These are phyloP conservation scores for Thielaviopsis musarum DNA, from an alignment of 2,329 filamentous ascomycete species.

Conservation along the genomic window DNA sequence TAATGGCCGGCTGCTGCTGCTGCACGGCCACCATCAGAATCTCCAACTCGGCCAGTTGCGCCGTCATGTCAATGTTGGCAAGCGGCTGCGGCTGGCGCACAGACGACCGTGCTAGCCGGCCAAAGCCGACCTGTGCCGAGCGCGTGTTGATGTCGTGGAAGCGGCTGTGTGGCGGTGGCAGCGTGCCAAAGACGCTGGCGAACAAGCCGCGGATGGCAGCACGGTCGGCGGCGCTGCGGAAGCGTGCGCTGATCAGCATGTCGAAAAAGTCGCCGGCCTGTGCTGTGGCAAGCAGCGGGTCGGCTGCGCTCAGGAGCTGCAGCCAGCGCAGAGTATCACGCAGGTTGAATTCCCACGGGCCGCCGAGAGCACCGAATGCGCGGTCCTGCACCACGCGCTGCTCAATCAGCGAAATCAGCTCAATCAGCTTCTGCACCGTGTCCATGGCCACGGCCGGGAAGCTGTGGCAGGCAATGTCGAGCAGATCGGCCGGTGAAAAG, in stretches of 20 bases:
- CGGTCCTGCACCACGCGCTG: slow-evolving; percentile 45
- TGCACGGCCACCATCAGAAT: slow-evolving; percentile 76
- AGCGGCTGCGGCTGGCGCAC: slow-evolving; percentile 34
- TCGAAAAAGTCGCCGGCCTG: slow-evolving; percentile 58
- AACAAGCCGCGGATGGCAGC: slow-evolving; percentile 50
- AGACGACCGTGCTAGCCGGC: slow-evolving; percentile 45
- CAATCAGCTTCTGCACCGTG: slow-evolving; percentile 51
- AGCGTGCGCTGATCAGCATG: slow-evolving; percentile 72
- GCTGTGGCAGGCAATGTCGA: slow-evolving; percentile 62
- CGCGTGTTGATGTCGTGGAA: slow-evolving; percentile 51
- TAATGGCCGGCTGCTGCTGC: slow-evolving; percentile 72
- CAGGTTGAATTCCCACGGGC: slow-evolving; percentile 92
- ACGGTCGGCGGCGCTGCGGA: slow-evolving; percentile 57
- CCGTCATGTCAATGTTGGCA: slow-evolving; percentile 31
- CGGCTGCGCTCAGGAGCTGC: slow-evolving; percentile 29
- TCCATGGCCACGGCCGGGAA: slow-evolving; percentile 47
- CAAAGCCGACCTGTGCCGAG: slow-evolving; percentile 66
- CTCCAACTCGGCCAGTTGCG: slow-evolving; percentile 58
- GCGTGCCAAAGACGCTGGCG: slow-evolving; percentile 38
- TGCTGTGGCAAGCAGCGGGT: slow-evolving; percentile 43
- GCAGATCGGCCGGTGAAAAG: slow-evolving; percentile 65
- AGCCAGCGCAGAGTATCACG: slow-evolving; percentile 84
- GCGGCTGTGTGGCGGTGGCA: slow-evolving; percentile 42
- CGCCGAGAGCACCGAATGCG: slow-evolving; percentile 44
- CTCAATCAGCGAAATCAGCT: slow-evolving; percentile 69